phyloP scores from a whole-genome alignment of 2,329 filamentous ascomycete species.

The Colletotrichum shisoi region DNA sequence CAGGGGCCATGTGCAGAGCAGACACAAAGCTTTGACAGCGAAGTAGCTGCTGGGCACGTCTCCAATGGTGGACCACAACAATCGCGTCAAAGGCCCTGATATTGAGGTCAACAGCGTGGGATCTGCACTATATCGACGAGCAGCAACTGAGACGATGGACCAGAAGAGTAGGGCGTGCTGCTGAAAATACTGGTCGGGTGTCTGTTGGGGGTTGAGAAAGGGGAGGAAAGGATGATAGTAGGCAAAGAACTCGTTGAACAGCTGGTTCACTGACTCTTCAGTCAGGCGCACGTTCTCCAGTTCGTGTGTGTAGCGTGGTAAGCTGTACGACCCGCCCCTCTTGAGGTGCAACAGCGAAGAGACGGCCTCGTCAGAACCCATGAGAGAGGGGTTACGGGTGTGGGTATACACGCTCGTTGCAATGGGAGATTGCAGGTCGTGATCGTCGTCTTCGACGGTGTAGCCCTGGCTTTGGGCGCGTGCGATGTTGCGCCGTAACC shows the following conservation, averaged over 20 bases:
- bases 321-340: constrained; percentile 68
- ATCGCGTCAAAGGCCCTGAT: constrained; percentile 71
- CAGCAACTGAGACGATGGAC: constrained; percentile 79
- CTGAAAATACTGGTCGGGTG: constrained; percentile 77
- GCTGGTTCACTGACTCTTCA: constrained; percentile 67
- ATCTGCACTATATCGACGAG: constrained; percentile 72
- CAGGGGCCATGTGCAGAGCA: constrained; percentile 82
- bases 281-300: constrained; percentile 71
- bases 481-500: constrained; percentile 67
- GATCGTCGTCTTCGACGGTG: constrained; percentile 61
- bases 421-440: constrained; percentile 67
- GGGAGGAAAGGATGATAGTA: constrained; percentile 81
- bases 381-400: constrained; percentile 68
- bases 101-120: constrained; percentile 71
- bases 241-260: constrained; percentile 78
- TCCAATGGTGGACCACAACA: constrained; percentile 79
- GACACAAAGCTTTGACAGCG: constrained; percentile 80
- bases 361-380: constrained; percentile 74
- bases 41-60: constrained; percentile 81
- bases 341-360: constrained; percentile 72
- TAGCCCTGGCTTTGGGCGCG: constrained; percentile 68
- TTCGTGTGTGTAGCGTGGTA: constrained; percentile 67
- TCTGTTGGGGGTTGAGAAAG: constrained; percentile 71
- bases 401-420: constrained; percentile 66
- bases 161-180: constrained; percentile 86